phyloP scores from a whole-genome alignment of 164 flowering plant species.

The Liquidambar formosana region DNA sequence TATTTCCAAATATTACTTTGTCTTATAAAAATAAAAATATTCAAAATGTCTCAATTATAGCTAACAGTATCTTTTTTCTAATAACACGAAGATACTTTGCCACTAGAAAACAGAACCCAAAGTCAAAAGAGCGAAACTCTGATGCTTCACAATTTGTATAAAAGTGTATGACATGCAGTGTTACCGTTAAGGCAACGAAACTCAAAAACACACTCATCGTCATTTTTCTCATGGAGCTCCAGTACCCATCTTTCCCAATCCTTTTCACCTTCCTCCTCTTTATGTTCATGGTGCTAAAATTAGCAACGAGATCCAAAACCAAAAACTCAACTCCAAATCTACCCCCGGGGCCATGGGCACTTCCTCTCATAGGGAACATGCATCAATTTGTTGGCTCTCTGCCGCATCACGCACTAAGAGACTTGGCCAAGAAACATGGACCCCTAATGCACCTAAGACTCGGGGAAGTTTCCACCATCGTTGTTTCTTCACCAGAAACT shows the following conservation, averaged over 20 bases:
- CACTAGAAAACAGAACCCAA: no score
- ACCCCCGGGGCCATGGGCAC: slow-evolving; percentile 16
- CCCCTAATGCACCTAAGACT: slow-evolving; percentile 14
- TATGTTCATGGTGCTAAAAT: not conserved
- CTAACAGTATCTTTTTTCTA: no score
- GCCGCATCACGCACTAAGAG: not conserved
- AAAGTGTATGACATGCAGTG: not conserved
- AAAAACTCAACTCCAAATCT: not conserved
- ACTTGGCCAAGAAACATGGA: slow-evolving; percentile 11
- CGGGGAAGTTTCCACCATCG: slow-evolving; percentile 5
- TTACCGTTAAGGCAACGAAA: not conserved
- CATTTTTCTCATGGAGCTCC: slow-evolving; percentile 1
- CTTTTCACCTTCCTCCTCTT: slow-evolving; percentile 3
- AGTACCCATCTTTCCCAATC: not conserved
- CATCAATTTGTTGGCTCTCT: slow-evolving; percentile 7
- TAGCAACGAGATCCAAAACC: not conserved
- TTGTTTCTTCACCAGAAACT: slow-evolving; percentile 10
- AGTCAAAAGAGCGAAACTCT: no score
- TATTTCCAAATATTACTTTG: no score
- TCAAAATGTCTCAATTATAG: no score
- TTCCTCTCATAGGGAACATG: slow-evolving; percentile 10
- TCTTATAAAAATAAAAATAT: no score
- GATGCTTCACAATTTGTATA: no score
- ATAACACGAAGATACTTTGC: no score
- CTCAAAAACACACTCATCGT: not conserved